phyloP scores from a whole-genome alignment of 2,329 filamentous ascomycete genomes.

The Cephalotrichum gorgonifer region DNA sequence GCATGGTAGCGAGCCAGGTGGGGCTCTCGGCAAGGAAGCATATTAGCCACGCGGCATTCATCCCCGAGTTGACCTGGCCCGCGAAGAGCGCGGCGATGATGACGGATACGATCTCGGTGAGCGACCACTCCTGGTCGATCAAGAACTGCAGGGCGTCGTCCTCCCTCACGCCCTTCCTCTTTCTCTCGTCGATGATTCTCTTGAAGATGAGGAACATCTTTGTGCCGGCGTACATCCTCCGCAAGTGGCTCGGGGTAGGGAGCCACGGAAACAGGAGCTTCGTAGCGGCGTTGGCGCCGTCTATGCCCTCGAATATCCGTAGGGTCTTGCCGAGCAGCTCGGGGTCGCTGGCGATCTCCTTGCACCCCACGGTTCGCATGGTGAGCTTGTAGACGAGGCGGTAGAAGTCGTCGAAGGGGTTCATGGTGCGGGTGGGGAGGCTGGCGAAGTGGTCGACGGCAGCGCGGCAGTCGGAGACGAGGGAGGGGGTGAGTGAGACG shows the following conservation, averaged over 20 bases:
- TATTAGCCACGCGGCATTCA: conserved; percentile 43
- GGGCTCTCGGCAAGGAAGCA: conserved; percentile 34
- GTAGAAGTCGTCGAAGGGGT: conserved; percentile 45
- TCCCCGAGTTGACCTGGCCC: conserved; percentile 45
- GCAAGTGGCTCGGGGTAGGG: conserved; percentile 30
- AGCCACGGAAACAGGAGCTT: conserved; percentile 40
- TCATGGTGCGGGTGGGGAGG: conserved; percentile 22
- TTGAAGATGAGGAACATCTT: conserved; percentile 37
- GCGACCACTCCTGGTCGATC: conserved; percentile 35
- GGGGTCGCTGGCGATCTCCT: conserved; percentile 40
- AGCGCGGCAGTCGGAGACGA: conserved; percentile 26
- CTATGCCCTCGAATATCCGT: conserved; percentile 33
- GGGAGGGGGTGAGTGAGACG: conserved; percentile 22
- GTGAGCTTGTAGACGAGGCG: conserved; percentile 44
- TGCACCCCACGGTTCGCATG: conserved; percentile 41
- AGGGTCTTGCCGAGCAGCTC: conserved; percentile 29
- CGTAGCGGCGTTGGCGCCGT: conserved; percentile 17
- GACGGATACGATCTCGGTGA: conserved; percentile 23
- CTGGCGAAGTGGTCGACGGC: conserved; percentile 25
- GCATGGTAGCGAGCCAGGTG: conserved; percentile 32
- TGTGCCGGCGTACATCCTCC: conserved; percentile 31
- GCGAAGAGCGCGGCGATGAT: conserved; percentile 44
- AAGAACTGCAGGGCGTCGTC: conserved; percentile 43
- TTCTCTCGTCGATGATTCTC: conserved; percentile 33
- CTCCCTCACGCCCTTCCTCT: conserved; percentile 25